Evolutionary conservation across 2,329 filamentous ascomycete species (phyloP).

Genomic region (Penicillium olsonii): DNA sequence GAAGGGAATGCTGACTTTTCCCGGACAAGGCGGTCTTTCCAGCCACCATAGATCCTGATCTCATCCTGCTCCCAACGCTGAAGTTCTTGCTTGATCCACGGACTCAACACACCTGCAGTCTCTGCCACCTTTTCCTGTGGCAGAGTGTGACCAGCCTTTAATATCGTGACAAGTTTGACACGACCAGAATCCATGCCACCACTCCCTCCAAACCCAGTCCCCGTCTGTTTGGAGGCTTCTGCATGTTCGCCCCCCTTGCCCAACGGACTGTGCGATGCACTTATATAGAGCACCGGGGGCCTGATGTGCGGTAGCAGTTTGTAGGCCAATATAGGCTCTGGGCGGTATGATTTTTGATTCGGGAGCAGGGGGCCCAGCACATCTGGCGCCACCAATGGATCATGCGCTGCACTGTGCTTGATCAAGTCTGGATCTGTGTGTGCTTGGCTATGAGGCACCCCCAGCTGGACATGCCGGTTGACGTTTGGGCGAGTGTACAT

Average conservation of each 20-base stretch:
- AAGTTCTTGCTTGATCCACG: neutral
- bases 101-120: neutral
- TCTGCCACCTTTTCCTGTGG: neutral
- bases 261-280: constrained; percentile 14
- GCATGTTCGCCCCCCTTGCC: constrained; percentile 10
- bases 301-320: constrained; percentile 11
- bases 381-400: constrained; percentile 6
- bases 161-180: neutral
- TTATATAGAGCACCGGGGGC: constrained; percentile 25
- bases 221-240: constrained; percentile 18
- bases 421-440: neutral
- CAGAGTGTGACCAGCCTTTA: neutral
- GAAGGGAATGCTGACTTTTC: neutral
- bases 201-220: constrained; percentile 23
- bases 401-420: neutral
- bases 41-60: neutral
- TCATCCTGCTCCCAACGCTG: neutral
- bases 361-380: constrained; percentile 2
- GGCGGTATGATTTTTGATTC: constrained; percentile 5
- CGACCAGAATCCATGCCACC: constrained; percentile 14
- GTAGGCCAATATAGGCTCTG: constrained; percentile 5
- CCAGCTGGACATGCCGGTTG: neutral
- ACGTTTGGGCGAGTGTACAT: constrained; percentile 9
- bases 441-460: neutral
- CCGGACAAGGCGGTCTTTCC: neutral